These are phyloP conservation scores for Yamadazyma sp. DNA, from an alignment of 805 yeast species.

Conservation along the genomic window DNA sequence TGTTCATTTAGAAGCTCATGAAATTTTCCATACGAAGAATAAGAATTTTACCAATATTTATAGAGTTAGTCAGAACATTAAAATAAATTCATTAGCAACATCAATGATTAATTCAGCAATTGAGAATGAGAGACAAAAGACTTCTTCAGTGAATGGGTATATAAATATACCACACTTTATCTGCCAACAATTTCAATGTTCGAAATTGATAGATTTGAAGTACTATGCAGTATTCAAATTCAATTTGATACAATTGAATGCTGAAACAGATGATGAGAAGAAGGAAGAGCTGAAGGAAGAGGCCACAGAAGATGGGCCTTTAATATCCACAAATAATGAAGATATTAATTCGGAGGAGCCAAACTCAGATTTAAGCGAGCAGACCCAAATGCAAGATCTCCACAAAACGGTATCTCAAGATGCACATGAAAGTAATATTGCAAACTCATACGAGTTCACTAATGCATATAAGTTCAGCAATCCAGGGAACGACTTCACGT, in stretches of 20 bases:
- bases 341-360: too few relatives aligned
- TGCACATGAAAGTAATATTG: neutral
- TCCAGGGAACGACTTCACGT: slow-evolving; percentile 26
- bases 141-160: slow-evolving; percentile 20
- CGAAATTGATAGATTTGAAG: slow-evolving; percentile 32
- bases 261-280: neutral
- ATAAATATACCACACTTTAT: slow-evolving; percentile 29
- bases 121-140: slow-evolving; percentile 5
- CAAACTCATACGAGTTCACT: slow-evolving; percentile 7
- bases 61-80: slow-evolving; percentile 32
- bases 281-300: too few relatives aligned
- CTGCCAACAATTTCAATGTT: slow-evolving; percentile 35
- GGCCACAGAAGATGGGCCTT: too few relatives aligned
- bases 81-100: slow-evolving; percentile 31
- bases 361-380: too few relatives aligned
- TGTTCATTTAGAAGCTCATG: slow-evolving; percentile 39
- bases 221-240: slow-evolving; percentile 36
- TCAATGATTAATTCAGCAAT: slow-evolving; percentile 17
- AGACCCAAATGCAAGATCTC: neutral
- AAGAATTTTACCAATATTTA: slow-evolving; percentile 22
- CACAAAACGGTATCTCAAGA: neutral
- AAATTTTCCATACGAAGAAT: slow-evolving; percentile 25
- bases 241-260: slow-evolving; percentile 26
- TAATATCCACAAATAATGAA: too few relatives aligned
- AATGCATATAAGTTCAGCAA: slow-evolving; percentile 20